A percentile compares a stretch with the other conserved stretches of the same genome.
These are phyloP conservation scores for Tylopilus sp. DNA, from an alignment of 768 basidiomycete genomes.

Conservation along the genomic window DNA sequence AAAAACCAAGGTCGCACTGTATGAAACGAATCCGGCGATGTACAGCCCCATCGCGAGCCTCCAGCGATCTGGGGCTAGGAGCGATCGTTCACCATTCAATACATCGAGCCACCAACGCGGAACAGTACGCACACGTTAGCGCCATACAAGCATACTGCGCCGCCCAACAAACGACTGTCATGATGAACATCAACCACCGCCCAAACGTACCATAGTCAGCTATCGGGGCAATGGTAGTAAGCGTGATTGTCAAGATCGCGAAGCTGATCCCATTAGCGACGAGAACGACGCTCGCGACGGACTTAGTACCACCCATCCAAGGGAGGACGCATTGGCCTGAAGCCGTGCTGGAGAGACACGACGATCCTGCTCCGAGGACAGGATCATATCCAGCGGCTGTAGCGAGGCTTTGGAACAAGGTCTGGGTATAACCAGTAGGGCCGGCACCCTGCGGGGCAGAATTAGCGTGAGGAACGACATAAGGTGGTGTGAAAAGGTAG, in stretches of 20 bases:
- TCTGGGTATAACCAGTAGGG: constrained; percentile 65
- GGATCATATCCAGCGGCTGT: constrained; percentile 76
- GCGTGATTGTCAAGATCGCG: constrained; percentile 75
- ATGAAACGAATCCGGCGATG: constrained; percentile 75
- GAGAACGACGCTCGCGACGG: constrained; percentile 73
- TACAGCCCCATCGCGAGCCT: constrained; percentile 72
- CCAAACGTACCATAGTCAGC: constrained; percentile 50
- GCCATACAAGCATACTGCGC: constrained; percentile 77
- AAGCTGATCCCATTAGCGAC: constrained; percentile 76
- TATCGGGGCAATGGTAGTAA: constrained; percentile 67
- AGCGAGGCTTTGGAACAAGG: constrained; percentile 69
- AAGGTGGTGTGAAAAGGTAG: no score
- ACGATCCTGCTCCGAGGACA: constrained; percentile 61
- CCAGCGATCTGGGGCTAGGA: constrained; percentile 64
- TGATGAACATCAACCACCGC: constrained; percentile 68
- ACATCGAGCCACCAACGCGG: no score
- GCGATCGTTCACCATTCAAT: neutral
- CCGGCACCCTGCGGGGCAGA: constrained; percentile 54
- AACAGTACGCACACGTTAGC: constrained; percentile 53
- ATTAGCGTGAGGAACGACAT: neutral
- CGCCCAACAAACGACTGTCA: constrained; percentile 77
- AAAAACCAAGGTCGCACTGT: constrained; percentile 80
- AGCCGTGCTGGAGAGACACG: constrained; percentile 52
- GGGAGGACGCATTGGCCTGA: constrained; percentile 78
- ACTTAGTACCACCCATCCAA: constrained; percentile 70